Evolutionary conservation across 129 eudicot genomes (phyloP).

Genomic region (Pittosporum tobira): DNA sequence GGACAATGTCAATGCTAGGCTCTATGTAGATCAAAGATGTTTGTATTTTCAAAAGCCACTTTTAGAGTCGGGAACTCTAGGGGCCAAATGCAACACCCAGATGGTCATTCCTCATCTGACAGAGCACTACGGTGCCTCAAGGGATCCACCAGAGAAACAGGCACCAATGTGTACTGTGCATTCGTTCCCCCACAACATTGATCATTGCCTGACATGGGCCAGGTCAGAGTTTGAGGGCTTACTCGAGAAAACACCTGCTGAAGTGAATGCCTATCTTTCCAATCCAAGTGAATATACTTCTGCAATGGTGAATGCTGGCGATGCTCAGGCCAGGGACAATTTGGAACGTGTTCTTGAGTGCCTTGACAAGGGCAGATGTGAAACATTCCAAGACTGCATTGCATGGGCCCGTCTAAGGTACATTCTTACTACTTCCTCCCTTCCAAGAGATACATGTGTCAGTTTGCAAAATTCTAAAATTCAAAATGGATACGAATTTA

Average conservation of each 20-base stretch:
- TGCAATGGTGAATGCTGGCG: slow-evolving; percentile 69
- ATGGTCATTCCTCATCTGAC: slow-evolving; percentile 91
- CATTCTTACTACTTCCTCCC: no score
- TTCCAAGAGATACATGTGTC: no score
- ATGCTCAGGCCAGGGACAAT: slow-evolving; percentile 83
- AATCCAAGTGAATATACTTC: slow-evolving; percentile 61
- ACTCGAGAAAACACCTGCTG: slow-evolving; percentile 85
- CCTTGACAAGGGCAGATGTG: slow-evolving; percentile 70
- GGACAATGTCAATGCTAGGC: slow-evolving; percentile 85
- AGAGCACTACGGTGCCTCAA: slow-evolving; percentile 89
- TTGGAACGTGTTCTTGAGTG: slow-evolving; percentile 75
- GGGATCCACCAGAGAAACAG: slow-evolving; percentile 93
- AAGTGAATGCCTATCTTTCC: slow-evolving; percentile 71
- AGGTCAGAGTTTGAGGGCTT: slow-evolving; percentile 93
- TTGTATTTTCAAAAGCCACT: slow-evolving; percentile 90
- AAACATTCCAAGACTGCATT: slow-evolving; percentile 76
- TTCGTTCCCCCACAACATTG: slow-evolving; percentile 91
- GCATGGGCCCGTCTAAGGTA: slow-evolving; percentile 82
- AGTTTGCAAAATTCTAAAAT: no score
- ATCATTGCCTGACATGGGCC: slow-evolving; percentile 95
- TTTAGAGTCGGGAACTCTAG: slow-evolving; percentile 83
- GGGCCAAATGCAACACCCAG: slow-evolving; percentile 92
- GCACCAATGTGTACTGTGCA: slow-evolving; percentile 95
- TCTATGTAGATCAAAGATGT: slow-evolving; percentile 88
- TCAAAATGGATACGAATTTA: no score